These are phyloP conservation scores for Termitomyces sp. DNA, from an alignment of 768 basidiomycete species.

Conservation along the genomic window DNA sequence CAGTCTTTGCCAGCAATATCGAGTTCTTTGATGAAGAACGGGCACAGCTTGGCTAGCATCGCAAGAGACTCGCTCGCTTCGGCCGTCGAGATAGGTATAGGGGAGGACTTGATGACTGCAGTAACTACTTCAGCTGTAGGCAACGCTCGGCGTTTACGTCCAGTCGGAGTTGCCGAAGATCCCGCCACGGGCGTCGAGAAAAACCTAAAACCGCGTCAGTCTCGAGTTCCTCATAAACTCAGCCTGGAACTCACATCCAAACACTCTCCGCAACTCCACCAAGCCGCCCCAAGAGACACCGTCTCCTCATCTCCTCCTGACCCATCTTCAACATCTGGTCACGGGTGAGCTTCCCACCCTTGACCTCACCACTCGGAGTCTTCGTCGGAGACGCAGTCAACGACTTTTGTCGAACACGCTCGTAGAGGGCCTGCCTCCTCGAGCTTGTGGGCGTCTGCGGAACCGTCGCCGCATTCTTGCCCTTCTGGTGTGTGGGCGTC, in stretches of 20 bases:
- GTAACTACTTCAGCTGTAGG: conserved; percentile 60
- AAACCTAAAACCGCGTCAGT: conserved; percentile 37
- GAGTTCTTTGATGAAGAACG: conserved; percentile 71
- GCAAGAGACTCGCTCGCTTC: conserved; percentile 73
- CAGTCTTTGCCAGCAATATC: conserved; percentile 54
- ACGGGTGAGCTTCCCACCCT: conserved; percentile 46
- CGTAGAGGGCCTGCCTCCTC: conserved; percentile 74
- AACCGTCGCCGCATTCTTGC: conserved; percentile 46
- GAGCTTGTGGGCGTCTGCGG: conserved; percentile 70
- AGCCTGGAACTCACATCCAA: conserved; percentile 61
- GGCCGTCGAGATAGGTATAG: conserved; percentile 70
- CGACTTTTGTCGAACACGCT: conserved; percentile 72
- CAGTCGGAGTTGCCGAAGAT: conserved; percentile 44
- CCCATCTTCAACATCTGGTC: conserved; percentile 67
- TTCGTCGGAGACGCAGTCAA: conserved; percentile 66
- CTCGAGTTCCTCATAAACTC: background rate
- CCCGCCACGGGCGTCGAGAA: conserved; percentile 59
- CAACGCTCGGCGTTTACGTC: conserved; percentile 67
- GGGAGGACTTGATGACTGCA: conserved; percentile 75
- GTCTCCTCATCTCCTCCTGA: conserved; percentile 73
- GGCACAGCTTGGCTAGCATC: conserved; percentile 64
- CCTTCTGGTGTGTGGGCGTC: conserved; percentile 64
- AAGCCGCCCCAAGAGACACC: conserved; percentile 73
- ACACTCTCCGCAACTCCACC: conserved; percentile 80
- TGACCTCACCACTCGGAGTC: conserved; percentile 32